Percentiles rank a stretch among this genome's conserved stretches.
These are phyloP conservation scores for Urostyla sp. DNA, from an alignment of 73 alveolate genomes.

Conservation along the genomic window DNA sequence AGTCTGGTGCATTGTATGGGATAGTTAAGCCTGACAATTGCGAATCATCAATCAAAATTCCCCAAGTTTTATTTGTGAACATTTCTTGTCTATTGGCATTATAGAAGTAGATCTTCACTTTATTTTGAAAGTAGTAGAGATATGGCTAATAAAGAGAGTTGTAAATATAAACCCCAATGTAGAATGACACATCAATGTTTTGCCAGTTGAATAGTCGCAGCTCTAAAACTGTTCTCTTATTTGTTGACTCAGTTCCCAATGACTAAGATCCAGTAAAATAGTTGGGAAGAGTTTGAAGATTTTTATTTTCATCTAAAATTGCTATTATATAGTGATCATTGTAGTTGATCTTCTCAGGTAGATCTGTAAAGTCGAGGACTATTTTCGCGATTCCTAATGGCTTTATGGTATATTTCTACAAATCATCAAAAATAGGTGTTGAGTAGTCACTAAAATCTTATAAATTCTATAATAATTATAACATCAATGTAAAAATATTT, in stretches of 20 bases:
- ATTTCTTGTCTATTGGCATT: constrained; percentile 32
- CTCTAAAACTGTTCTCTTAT: constrained; percentile 24
- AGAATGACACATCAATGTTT: constrained; percentile 12
- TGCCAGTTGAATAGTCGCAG: constrained; percentile 54
- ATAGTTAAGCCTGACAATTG: constrained; percentile 46
- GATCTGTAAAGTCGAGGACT: constrained; percentile 48
- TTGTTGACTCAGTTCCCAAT: constrained; percentile 27
- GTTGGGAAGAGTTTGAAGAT: constrained; percentile 39
- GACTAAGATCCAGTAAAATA: constrained; percentile 40
- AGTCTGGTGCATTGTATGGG: constrained; percentile 73
- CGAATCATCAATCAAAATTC: constrained; percentile 4
- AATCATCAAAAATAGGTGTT: background rate
- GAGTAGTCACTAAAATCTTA: constrained; percentile 17
- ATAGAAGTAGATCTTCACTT: constrained; percentile 42
- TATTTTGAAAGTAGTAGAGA: constrained; percentile 29
- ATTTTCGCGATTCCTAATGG: constrained; percentile 60
- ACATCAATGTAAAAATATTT: background rate
- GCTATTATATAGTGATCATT: constrained; percentile 57
- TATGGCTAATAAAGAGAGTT: constrained; percentile 71
- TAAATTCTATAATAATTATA: background rate
- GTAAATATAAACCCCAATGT: constrained; percentile 52
- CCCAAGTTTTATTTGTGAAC: constrained; percentile 36
- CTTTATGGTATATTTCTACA: background rate
- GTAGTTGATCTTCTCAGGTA: constrained; percentile 51
- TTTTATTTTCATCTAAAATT: constrained; percentile 12